Evolutionary conservation across 1,284 basidiomycete genomes (phyloP).

Genomic region (Heterobasidion parviporum): DNA sequence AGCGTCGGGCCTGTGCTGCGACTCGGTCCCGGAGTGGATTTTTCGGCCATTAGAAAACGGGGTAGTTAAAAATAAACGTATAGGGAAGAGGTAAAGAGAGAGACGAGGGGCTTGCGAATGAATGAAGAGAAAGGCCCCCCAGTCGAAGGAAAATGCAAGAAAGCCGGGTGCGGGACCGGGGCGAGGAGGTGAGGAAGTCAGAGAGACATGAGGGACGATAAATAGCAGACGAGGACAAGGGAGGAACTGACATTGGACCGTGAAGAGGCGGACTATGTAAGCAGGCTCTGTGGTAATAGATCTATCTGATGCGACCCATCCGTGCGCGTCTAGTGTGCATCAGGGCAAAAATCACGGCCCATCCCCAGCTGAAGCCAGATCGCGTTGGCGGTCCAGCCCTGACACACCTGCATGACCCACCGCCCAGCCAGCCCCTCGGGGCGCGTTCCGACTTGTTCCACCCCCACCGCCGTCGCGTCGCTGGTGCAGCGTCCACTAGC

Average conservation of each 20-base stretch:
- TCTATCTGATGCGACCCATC: slow-evolving; percentile 1
- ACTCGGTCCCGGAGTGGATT: slow-evolving; percentile 15
- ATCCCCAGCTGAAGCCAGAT: neutral
- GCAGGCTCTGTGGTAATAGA: neutral
- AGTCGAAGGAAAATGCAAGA: neutral
- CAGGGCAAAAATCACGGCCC: neutral
- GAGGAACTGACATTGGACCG: too few relatives aligned
- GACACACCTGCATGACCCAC: too few relatives aligned
- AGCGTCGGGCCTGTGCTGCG: slow-evolving; percentile 17
- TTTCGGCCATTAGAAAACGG: slow-evolving; percentile 30
- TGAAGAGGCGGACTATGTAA: neutral
- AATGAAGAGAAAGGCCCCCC: neutral
- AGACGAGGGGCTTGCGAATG: neutral
- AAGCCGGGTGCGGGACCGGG: neutral
- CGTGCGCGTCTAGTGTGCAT: neutral
- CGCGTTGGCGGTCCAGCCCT: neutral
- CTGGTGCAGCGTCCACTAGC: too few relatives aligned
- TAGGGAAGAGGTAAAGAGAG: neutral
- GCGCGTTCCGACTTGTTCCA: too few relatives aligned
- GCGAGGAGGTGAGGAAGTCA: slow-evolving; percentile 2
- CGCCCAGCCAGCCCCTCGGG: too few relatives aligned
- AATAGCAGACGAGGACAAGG: neutral
- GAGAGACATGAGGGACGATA: slow-evolving; percentile 1
- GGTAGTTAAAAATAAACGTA: slow-evolving; percentile 3
- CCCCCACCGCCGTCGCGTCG: too few relatives aligned